Conservation (phyloP, 2,329 filamentous ascomycete genomes). For the Xylaria sp. region DNA sequence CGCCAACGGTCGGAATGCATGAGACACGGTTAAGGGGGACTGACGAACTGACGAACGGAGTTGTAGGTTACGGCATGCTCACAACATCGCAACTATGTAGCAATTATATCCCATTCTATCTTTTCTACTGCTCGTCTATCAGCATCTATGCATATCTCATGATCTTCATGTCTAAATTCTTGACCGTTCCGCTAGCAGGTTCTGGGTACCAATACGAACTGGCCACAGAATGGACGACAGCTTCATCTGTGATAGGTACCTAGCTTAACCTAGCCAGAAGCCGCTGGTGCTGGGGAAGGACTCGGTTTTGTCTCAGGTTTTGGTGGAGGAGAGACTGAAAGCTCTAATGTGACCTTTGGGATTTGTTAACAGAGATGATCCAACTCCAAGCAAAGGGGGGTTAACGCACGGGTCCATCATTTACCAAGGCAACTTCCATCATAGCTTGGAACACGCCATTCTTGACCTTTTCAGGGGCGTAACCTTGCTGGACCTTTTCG, state of each 20-base stretch:
- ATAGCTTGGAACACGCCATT: constrained; percentile 97
- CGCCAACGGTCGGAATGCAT: constrained; percentile 9
- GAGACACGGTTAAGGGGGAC: background rate
- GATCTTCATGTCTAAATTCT: background rate
- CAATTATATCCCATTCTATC: background rate
- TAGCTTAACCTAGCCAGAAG: background rate
- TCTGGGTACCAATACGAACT: background rate
- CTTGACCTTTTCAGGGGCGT: constrained; percentile 71
- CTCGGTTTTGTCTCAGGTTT: constrained; percentile 17
- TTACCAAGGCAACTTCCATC: constrained; percentile 95
- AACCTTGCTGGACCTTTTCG: constrained; percentile 65
- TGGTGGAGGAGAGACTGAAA: constrained; percentile 25
- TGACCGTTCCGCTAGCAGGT: background rate
- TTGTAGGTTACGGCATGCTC: background rate
- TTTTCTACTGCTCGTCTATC: background rate
- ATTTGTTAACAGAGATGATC: constrained; percentile 12
- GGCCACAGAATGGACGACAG: background rate
- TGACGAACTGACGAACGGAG: constrained; percentile 4
- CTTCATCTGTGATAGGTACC: background rate
- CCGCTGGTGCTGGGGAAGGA: constrained; percentile 10
- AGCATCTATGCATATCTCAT: background rate
- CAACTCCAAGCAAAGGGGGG: background rate
- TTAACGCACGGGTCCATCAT: constrained; percentile 63
- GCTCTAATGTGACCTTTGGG: constrained; percentile 37
- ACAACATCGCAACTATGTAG: background rate